phyloP scores from a whole-genome alignment of 352 stramenopile genomes.

The Pseudoperonospora humuli region DNA sequence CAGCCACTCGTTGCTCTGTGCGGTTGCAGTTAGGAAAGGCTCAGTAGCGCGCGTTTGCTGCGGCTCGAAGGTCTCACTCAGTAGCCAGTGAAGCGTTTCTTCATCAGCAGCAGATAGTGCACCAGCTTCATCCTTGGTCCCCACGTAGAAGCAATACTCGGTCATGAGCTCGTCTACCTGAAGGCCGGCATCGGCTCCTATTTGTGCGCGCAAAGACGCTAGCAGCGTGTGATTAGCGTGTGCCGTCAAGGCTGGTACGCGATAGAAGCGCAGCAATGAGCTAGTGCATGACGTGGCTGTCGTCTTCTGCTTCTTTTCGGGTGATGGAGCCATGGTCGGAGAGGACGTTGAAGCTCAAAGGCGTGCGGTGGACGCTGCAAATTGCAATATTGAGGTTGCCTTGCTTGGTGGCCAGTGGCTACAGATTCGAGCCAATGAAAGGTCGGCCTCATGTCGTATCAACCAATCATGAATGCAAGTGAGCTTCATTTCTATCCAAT shows the following conservation, averaged over 20 bases:
- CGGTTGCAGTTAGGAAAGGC: constrained; percentile 38
- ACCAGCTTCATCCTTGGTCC: constrained; percentile 41
- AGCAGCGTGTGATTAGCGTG: constrained; percentile 55
- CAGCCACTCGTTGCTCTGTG: constrained; percentile 43
- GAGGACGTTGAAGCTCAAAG: constrained; percentile 16
- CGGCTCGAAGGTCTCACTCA: constrained; percentile 95
- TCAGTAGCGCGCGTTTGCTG: constrained; percentile 55
- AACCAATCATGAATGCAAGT: too few species aligned
- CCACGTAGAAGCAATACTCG: constrained; percentile 97
- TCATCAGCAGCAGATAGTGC: constrained; percentile 47
- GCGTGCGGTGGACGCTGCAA: constrained; percentile 19
- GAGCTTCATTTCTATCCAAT: too few species aligned
- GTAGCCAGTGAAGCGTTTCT: constrained; percentile 89
- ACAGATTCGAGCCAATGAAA: too few species aligned
- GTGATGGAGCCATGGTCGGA: constrained; percentile 27
- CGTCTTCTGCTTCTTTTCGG: constrained; percentile 72
- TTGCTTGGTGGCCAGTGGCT: too few species aligned
- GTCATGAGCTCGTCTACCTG: constrained; percentile 70
- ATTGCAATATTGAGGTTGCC: too few species aligned
- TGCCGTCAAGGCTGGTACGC: constrained; percentile 59
- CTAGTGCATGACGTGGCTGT: constrained; percentile 12
- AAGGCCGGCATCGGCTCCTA: constrained; percentile 15
- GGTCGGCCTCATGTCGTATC: too few species aligned
- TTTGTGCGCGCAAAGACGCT: constrained; percentile 27
- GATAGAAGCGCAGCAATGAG: constrained; percentile 69